Evolutionary conservation across 176 grass and related monocot genomes (phyloP).

Genomic region (sorghum (Sorghum bicolor)): Sorghum_bicolor_NCBIv3 NC_012875.2:49013001-49013500

Average conservation of each 20-base stretch:
- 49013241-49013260: conserved; percentile 98
- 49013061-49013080: neutral
- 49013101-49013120: conserved; percentile 13
- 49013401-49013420: conserved; percentile 18
- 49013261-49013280: conserved; percentile 82
- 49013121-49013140: neutral
- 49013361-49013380: neutral
- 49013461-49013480: conserved; percentile 75
- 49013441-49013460: conserved; percentile 62
- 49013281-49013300: conserved; percentile 56
- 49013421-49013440: conserved; percentile 78
- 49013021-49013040: neutral
- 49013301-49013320: conserved; percentile 50
- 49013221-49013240: conserved; percentile 95
- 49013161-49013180: conserved; percentile 90
- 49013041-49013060: neutral
- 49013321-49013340: conserved; percentile 74
- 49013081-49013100: neutral
- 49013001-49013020: neutral
- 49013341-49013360: conserved; percentile 8
- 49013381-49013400: neutral
- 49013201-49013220: conserved; percentile 95
- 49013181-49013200: conserved; percentile 89
- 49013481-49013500: conserved; percentile 80
- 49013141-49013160: conserved; percentile 63